Conservation (phyloP, 2,329 filamentous ascomycete genomes). For the Claviceps monticola region DNA sequence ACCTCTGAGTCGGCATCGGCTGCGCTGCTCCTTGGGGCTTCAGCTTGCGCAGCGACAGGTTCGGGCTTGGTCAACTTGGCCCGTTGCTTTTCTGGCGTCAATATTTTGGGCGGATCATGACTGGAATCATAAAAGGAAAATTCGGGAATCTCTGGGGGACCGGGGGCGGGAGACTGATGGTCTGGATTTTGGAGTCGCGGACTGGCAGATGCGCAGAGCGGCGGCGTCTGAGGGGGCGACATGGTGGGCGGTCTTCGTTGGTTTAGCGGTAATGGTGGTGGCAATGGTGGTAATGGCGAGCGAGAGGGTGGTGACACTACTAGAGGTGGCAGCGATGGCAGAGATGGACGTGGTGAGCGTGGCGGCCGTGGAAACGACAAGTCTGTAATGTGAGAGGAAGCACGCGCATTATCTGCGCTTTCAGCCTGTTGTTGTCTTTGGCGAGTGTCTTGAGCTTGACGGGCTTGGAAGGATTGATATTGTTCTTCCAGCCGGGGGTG, state of each 20-base stretch:
- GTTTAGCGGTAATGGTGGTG: conserved; percentile 6
- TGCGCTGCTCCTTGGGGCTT: not conserved
- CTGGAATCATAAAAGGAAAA: conserved; percentile 9
- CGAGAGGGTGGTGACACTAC: not conserved
- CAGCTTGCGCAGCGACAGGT: conserved; percentile 6
- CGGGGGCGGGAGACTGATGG: conserved; percentile 1
- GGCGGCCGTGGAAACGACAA: conserved; percentile 6
- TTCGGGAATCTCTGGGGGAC: conserved; percentile 10
- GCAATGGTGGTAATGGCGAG: not conserved
- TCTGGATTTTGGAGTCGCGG: not conserved
- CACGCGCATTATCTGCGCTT: conserved; percentile 14
- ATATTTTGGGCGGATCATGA: conserved; percentile 14
- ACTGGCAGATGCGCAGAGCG: conserved; percentile 7
- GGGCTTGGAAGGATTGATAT: conserved; percentile 17
- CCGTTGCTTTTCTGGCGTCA: conserved; percentile 15
- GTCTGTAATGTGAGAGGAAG: conserved; percentile 24
- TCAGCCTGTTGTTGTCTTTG: not conserved
- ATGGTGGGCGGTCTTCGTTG: conserved; percentile 13
- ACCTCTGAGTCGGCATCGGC: not conserved
- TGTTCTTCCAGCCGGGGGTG: conserved; percentile 10
- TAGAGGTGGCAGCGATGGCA: not conserved
- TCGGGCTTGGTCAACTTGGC: conserved; percentile 12
- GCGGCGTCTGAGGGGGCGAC: conserved; percentile 8
- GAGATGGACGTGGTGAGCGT: conserved; percentile 3
- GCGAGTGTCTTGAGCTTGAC: not conserved